phyloP scores from a whole-genome alignment of 2,329 filamentous ascomycete genomes.

The Penicillium digitatum region DNA sequence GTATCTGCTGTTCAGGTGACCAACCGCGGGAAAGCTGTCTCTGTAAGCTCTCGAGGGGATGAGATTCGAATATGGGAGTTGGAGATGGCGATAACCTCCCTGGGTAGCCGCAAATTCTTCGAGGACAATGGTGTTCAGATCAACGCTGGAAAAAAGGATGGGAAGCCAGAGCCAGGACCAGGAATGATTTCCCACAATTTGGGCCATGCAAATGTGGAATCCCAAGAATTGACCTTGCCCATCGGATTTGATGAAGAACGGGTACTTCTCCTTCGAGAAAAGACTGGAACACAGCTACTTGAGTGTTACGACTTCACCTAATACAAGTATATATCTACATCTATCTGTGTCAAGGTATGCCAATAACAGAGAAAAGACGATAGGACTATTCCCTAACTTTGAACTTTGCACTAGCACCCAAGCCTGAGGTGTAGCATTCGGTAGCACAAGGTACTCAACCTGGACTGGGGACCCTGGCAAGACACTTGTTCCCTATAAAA shows the following conservation, averaged over 20 bases:
- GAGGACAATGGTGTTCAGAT: constrained; percentile 54
- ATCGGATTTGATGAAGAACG: constrained; percentile 89
- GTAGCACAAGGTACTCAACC: constrained; percentile 24
- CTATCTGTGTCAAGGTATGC: not conserved
- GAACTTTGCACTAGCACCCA: not conserved
- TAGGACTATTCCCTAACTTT: not conserved
- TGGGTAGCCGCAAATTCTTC: constrained; percentile 42
- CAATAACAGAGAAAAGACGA: not conserved
- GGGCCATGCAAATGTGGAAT: constrained; percentile 4
- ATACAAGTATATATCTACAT: not conserved
- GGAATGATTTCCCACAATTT: not conserved
- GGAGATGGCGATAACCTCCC: constrained; percentile 61
- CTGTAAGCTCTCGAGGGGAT: constrained; percentile 75
- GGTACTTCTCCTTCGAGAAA: constrained; percentile 78
- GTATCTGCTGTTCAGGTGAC: constrained; percentile 83
- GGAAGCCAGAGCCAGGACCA: not conserved
- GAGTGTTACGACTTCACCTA: constrained; percentile 84
- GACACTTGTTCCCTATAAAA: constrained; percentile 12
- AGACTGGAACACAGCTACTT: constrained; percentile 65
- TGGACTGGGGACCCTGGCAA: constrained; percentile 22
- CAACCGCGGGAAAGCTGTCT: constrained; percentile 79
- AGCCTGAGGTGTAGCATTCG: no score
- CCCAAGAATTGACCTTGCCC: constrained; percentile 33
- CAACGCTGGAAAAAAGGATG: constrained; percentile 37
- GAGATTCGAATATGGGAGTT: constrained; percentile 86